Evolutionary conservation across 2,329 filamentous ascomycete genomes (phyloP), one percentile per base, ranked within the genome.

Genomic region (Alternaria brassicae): DNA sequence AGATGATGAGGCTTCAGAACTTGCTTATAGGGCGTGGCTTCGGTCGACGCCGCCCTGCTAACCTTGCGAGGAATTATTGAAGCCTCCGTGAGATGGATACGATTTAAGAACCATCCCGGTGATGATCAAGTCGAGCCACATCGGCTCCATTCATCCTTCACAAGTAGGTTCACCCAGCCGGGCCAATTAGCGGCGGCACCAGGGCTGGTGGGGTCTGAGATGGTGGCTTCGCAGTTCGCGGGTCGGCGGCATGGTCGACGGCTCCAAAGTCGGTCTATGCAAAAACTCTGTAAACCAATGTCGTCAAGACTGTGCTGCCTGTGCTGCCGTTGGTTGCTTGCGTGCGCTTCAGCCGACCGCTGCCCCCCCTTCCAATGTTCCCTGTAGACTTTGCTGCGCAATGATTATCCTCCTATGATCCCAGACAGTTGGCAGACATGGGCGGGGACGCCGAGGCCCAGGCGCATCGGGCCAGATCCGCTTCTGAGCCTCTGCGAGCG

Each of bases 121-220:
- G 69, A 51, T 58, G 67, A 76, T 75, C 71, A 64, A 66, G 60
- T 72, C 72, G 67, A 73, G 67, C 65, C 70, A 69, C 65, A 61
- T 69, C 61, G 72, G 67, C 69, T 68, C 61, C 51, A 52, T 51
- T 55, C 45, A 66, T 67, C 61, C 51, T 67, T 40, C 40, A 61
- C 63, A 61, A 66, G 34, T 30, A 49, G 60, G 27, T 40, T 44
- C 42, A 40, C 21, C 23, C 17, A 7, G 37, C 60, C 63, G 64
- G 53, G 65, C 72, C 69, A 74, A 74, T 73, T 49, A 37, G 34
- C 41, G 25, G 27, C 23, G 5, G 42, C 45, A 23, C n/a, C 42
- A 5, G 5, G 51, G 27, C 19, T 17, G 60, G 68, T 63, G 57
- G 60, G 61, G 62, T 56, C 55, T 53, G 48, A 37, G 51, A 56